Base-by-base conservation (phyloP, 768 basidiomycete species). In the Melanogaster broomeanus region DNA sequence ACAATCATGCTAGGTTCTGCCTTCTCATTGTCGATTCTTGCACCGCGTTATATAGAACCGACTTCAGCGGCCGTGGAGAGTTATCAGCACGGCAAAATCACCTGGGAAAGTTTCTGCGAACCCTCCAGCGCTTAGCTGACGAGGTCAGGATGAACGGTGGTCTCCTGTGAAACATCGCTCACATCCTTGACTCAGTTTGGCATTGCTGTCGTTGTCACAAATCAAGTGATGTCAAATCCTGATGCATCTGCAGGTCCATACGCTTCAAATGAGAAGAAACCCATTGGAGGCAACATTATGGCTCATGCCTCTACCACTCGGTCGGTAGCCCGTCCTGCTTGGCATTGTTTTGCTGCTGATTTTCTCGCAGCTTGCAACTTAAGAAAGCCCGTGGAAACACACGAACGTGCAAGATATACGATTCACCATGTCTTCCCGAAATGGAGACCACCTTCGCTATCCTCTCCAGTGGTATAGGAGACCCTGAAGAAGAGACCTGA, bases 141-240 rank as follows among this genome's bases (percentile, higher is more conserved):
- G 97, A 99, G 82, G 96, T 96, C 62, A 45, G 79, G 65, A 51
- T 46, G 19, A 11, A 38, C 47, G 10, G 3, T 51, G 18, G 39
- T 30, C 38, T 42, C 65, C 33, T 21, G 31, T 16, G 24, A 44
- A 24, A 22, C 12, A n/a, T 44, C 27, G 19, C 42, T 49, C 15
- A 54, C 45, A 35, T 58, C 50, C 58, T 47, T 37, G 46, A 43
- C 35, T 22, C 55, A 98, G 96, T 99, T 92, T 63, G 97, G 97
- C 25, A 91, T 98, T 43, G 97, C 97, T 4, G 96, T 98, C 21
- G 94, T 99, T 11, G 87, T 98, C 37, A 91, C 92, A 4, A 99
- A 99, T 68, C 97, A 99, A 70, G 97, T 99, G 59, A 97, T 99
- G 83, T 98, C 97, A n/a, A 95, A 86, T 51, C 96, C 97, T 2